These are phyloP conservation scores for Glomus cerebriforme DNA, from an alignment of 192 early-diverging fungal genomes.

Conservation along the genomic window DNA sequence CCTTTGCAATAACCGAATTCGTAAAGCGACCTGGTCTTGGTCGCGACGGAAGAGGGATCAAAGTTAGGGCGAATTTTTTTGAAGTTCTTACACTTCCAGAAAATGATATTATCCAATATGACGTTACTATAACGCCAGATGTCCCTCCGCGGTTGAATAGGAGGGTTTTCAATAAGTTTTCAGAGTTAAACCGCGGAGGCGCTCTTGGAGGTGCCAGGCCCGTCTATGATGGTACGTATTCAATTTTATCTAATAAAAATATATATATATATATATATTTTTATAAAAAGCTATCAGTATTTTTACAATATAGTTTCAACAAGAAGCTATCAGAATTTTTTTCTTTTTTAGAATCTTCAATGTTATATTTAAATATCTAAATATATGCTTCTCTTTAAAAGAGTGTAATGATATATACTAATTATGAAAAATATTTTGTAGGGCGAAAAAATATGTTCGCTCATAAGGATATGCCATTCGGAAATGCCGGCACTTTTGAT, in stretches of 20 bases:
- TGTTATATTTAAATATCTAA: no score
- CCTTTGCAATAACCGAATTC: conserved; percentile 38
- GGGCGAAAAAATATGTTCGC: conserved; percentile 79
- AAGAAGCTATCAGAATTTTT: no score
- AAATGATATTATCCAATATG: conserved; percentile 81
- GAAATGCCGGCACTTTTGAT: conserved; percentile 57
- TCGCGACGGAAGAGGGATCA: conserved; percentile 43
- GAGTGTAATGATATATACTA: no score
- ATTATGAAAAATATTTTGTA: conserved; percentile 54
- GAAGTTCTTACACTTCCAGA: conserved; percentile 68
- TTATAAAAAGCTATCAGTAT: no score
- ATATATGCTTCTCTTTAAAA: no score
- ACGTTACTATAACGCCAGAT: conserved; percentile 73
- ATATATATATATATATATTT: not conserved
- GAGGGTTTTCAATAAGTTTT: conserved; percentile 67
- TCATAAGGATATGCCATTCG: conserved; percentile 51
- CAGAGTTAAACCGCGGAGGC: conserved; percentile 48
- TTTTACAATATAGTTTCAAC: no score
- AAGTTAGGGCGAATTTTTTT: conserved; percentile 74
- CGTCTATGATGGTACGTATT: conserved; percentile 70
- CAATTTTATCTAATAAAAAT: no score
- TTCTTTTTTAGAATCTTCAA: no score
- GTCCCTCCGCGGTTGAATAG: conserved; percentile 75
- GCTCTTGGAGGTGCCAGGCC: conserved; percentile 63
- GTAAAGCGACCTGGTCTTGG: conserved; percentile 50